These are phyloP conservation scores for Nannizziopsis barbatae DNA, from an alignment of 2,329 filamentous ascomycete genomes.

Conservation along the genomic window DNA sequence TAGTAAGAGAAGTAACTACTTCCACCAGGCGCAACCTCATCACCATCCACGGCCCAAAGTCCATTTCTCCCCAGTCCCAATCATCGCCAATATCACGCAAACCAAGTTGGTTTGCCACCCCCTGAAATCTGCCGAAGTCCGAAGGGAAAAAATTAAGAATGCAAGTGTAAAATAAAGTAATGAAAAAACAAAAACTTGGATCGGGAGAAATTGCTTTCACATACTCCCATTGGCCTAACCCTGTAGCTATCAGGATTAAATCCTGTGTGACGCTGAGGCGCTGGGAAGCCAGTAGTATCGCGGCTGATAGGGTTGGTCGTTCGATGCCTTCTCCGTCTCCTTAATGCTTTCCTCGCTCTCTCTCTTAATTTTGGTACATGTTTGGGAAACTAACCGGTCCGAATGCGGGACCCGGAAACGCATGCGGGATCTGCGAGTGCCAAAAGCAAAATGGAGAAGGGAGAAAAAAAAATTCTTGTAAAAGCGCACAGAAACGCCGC, in stretches of 20 bases:
- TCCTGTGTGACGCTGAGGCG: too few species aligned
- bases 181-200: neutral
- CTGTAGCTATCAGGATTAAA: too few species aligned
- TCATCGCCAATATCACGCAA: neutral
- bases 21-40: neutral
- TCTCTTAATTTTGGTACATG: too few species aligned
- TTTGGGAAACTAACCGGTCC: too few species aligned
- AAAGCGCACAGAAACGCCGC: neutral
- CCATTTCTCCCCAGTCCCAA: neutral
- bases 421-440: too few species aligned
- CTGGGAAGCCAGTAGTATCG: too few species aligned
- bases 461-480: neutral
- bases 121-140: constrained; percentile 1
- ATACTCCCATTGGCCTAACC: constrained; percentile 2
- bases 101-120: neutral
- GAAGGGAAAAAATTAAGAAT: neutral
- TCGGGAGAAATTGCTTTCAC: neutral
- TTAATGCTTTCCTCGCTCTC: too few species aligned
- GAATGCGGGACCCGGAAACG: too few species aligned
- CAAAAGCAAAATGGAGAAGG: neutral
- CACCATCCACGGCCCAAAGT: neutral
- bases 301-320: too few species aligned
- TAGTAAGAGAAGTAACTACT: neutral
- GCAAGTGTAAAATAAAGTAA: neutral
- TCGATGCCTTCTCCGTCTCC: too few species aligned